Conservation (phyloP, 2,329 filamentous ascomycete genomes). For the Bipolaris gigantea region DNA sequence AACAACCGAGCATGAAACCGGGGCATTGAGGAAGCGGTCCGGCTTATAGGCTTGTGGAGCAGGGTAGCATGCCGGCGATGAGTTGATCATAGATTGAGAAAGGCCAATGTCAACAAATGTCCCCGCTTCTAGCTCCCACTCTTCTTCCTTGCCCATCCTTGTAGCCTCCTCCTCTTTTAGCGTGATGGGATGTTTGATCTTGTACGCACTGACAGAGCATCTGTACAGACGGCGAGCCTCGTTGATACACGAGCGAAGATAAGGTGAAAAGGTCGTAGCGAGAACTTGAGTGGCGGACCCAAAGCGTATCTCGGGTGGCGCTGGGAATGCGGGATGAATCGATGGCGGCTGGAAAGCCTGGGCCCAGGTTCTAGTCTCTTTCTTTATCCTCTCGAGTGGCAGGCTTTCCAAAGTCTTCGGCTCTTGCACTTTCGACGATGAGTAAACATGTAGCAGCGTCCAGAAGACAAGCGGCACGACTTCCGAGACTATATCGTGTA, state of each 20-base stretch:
- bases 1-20: conserved; percentile 21
- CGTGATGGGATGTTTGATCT: conserved; percentile 24
- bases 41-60: conserved; percentile 29
- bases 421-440: conserved; percentile 15
- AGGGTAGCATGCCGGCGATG: conserved; percentile 26
- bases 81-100: conserved; percentile 37
- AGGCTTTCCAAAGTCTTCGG: conserved; percentile 7
- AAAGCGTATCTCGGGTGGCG: conserved; percentile 39
- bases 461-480: conserved; percentile 40
- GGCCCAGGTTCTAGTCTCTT: conserved; percentile 36
- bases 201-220: conserved; percentile 25
- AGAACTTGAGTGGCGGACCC: conserved; percentile 14
- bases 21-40: conserved; percentile 29
- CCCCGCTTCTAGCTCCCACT: conserved; percentile 31
- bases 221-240: conserved; percentile 38
- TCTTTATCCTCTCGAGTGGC: conserved; percentile 29
- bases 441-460: conserved; percentile 37
- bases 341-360: conserved; percentile 40
- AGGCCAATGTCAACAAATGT: conserved; percentile 38
- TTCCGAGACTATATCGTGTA: conserved; percentile 35
- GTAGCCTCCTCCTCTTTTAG: conserved; percentile 25
- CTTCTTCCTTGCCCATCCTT: conserved; percentile 23
- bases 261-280: conserved; percentile 22
- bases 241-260: conserved; percentile 35
- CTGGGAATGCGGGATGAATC: conserved; percentile 42